phyloP scores from a whole-genome alignment of 2,329 filamentous ascomycete species.

The Grosmannia serpens region DNA sequence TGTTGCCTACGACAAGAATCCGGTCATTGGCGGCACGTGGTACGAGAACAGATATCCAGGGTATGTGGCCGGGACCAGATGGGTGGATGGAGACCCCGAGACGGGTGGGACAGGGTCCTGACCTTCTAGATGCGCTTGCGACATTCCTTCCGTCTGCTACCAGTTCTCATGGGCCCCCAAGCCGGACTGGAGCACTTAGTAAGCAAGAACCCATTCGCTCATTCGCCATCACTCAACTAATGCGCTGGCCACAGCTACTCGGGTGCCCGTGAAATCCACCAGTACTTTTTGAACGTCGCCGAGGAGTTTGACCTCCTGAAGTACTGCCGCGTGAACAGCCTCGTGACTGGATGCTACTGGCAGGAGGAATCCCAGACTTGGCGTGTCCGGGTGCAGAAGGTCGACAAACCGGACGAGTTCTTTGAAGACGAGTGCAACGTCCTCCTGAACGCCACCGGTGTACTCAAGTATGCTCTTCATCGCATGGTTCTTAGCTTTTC shows the following conservation, averaged over 20 bases:
- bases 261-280: slow-evolving; percentile 30
- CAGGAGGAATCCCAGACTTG: slow-evolving; percentile 1
- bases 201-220: background rate
- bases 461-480: slow-evolving; percentile 27
- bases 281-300: slow-evolving; percentile 5
- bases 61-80: background rate
- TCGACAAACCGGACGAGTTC: background rate
- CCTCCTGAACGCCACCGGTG: slow-evolving; percentile 34
- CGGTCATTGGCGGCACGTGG: slow-evolving; percentile 36
- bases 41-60: slow-evolving; percentile 30
- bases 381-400: background rate
- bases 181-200: slow-evolving; percentile 38
- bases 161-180: slow-evolving; percentile 33
- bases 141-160: slow-evolving; percentile 14
- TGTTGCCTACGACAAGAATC: slow-evolving; percentile 34
- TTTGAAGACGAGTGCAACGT: slow-evolving; percentile 30
- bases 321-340: background rate
- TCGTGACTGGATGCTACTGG: slow-evolving; percentile 3
- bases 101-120: no score
- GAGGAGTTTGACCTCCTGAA: slow-evolving; percentile 5
- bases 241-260: slow-evolving; percentile 25
- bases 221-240: background rate
- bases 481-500: background rate
- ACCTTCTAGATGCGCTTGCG: slow-evolving; percentile 11
- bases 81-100: no score